Evolutionary conservation across 306 rosid species (phyloP).

Genomic region (Pyrus bretschneideri): DNA sequence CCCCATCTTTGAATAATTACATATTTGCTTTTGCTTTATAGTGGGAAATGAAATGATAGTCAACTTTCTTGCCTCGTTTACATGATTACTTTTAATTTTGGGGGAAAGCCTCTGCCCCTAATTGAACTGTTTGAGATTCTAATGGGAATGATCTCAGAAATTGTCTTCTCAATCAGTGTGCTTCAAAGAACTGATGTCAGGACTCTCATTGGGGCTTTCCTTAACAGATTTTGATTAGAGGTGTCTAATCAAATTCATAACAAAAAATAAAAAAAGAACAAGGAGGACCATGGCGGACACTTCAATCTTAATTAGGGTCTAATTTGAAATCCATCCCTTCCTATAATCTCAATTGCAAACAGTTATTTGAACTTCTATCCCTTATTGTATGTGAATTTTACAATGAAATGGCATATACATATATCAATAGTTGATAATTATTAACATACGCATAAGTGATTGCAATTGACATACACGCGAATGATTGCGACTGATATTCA

Average conservation of each 20-base stretch:
- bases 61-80: conserved; percentile 53
- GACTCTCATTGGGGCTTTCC: conserved; percentile 10
- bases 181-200: conserved; percentile 15
- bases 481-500: not conserved
- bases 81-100: conserved; percentile 52
- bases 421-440: not conserved
- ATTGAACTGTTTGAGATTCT: conserved; percentile 47
- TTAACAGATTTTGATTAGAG: conserved; percentile 33
- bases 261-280: not conserved
- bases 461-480: not conserved
- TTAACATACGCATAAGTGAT: not conserved
- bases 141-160: conserved; percentile 13
- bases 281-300: conserved; percentile 14
- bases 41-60: conserved; percentile 70
- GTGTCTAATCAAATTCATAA: conserved; percentile 29
- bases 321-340: conserved; percentile 8
- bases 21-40: conserved; percentile 64
- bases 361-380: not conserved
- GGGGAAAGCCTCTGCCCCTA: conserved; percentile 46
- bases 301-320: conserved; percentile 17
- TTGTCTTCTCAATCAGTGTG: conserved; percentile 35
- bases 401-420: not conserved
- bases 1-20: conserved; percentile 57
- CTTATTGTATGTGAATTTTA: not conserved
- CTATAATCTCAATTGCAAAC: conserved; percentile 5